phyloP scores from a whole-genome alignment of 2,329 filamentous ascomycete genomes.

The Trichoderma oligosporum region DNA sequence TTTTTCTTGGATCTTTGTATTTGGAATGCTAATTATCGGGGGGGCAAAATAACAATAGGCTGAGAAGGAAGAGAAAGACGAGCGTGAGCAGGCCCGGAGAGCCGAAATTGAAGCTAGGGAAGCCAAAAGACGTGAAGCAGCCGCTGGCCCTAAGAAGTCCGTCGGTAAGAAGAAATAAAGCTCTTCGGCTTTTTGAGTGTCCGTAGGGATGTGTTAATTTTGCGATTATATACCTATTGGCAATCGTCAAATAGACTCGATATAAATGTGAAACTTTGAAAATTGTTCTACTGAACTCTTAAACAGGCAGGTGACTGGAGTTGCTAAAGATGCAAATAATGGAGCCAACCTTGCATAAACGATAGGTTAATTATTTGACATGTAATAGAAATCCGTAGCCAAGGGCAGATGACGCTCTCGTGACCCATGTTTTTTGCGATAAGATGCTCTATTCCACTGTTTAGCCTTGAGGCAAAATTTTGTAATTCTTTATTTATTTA shows the following conservation, averaged over 20 bases:
- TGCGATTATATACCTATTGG: neutral
- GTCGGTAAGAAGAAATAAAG: slow-evolving; percentile 46
- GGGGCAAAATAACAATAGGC: slow-evolving; percentile 38
- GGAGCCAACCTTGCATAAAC: neutral
- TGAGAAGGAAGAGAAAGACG: slow-evolving; percentile 56
- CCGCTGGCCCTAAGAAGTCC: slow-evolving; percentile 47
- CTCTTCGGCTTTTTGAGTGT: neutral
- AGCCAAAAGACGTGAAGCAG: slow-evolving; percentile 53
- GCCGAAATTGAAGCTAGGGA: slow-evolving; percentile 53
- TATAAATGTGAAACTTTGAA: neutral
- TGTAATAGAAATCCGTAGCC: neutral
- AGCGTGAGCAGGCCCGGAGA: slow-evolving; percentile 45
- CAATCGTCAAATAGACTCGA: neutral
- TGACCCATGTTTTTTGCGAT: neutral
- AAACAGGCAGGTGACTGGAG: neutral
- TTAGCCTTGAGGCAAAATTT: neutral
- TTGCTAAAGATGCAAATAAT: neutral
- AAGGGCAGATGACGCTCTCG: neutral
- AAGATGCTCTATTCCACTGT: neutral
- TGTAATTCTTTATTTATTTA: no score
- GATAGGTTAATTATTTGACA: neutral
- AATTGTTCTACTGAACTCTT: neutral
- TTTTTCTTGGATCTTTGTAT: neutral
- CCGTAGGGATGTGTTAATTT: no score
- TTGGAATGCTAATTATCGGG: neutral